Conservation (phyloP, 2,329 filamentous ascomycete species). For the Clarireedia monteithiana region DNA sequence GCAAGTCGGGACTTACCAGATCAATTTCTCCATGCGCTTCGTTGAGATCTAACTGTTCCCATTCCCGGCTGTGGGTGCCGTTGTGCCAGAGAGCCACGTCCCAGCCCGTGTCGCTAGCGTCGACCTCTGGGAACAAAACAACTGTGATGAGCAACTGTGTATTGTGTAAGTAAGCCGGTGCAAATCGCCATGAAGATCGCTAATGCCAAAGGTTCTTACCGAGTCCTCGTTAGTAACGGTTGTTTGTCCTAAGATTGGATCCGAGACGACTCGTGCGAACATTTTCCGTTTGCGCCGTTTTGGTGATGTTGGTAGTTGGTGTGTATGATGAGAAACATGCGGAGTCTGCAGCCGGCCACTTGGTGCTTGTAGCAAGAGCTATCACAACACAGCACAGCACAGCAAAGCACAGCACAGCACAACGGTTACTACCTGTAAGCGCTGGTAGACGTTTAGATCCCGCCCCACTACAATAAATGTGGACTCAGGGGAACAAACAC, state of each 20-base stretch:
- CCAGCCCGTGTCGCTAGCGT: neutral
- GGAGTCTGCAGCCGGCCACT: no score
- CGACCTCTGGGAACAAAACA: neutral
- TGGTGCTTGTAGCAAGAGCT: no score
- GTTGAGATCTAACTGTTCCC: neutral
- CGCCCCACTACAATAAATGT: no score
- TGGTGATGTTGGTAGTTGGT: no score
- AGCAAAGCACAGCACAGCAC: no score
- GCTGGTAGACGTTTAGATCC: no score
- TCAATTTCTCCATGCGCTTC: neutral
- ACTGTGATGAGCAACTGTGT: neutral
- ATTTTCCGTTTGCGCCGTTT: neutral
- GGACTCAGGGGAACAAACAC: no score
- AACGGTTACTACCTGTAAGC: no score
- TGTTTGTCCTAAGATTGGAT: conserved; percentile 1
- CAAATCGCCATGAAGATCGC: no score
- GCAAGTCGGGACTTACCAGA: neutral
- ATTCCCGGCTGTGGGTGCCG: neutral
- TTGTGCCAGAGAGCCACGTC: conserved; percentile 5
- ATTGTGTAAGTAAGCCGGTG: no score
- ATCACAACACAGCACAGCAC: no score
- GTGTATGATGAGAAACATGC: no score
- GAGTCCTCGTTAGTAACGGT: neutral
- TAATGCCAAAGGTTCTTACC: neutral
- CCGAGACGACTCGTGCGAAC: neutral